These are phyloP conservation scores for Mycena leptocephala DNA, from an alignment of 768 basidiomycete species.

Conservation along the genomic window DNA sequence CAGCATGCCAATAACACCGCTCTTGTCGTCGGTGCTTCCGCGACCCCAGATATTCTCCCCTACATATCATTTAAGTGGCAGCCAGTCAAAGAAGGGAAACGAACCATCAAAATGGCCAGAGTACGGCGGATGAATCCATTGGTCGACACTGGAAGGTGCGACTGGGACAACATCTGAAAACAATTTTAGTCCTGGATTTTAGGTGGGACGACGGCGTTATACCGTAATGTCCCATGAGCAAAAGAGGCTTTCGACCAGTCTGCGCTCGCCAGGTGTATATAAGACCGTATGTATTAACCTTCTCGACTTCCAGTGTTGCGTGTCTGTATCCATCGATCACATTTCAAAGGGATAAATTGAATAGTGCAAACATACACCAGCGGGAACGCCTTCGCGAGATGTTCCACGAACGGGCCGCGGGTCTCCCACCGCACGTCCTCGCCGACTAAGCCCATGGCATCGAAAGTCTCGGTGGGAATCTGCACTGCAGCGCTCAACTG, in stretches of 20 bases:
- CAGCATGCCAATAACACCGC: conserved; percentile 78
- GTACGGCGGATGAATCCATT: conserved; percentile 77
- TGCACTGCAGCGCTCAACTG: conserved; percentile 53
- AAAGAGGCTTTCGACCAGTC: conserved; percentile 68
- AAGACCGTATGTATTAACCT: conserved; percentile 74
- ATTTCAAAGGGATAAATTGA: neutral
- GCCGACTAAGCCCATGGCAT: conserved; percentile 62
- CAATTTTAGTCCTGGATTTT: neutral
- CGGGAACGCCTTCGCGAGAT: conserved; percentile 66
- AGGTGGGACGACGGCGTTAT: neutral
- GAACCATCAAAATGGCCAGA: conserved; percentile 74
- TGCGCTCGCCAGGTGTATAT: conserved; percentile 73
- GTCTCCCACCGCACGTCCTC: conserved; percentile 62
- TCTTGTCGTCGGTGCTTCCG: conserved; percentile 84
- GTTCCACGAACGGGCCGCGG: conserved; percentile 55
- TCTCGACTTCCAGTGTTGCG: conserved; percentile 30
- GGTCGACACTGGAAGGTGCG: conserved; percentile 64
- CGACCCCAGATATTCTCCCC: conserved; percentile 81
- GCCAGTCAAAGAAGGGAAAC: neutral
- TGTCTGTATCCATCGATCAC: neutral
- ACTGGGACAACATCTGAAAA: conserved; percentile 71
- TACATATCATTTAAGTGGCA: conserved; percentile 18
- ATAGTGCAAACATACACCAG: conserved; percentile 56
- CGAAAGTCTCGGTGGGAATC: conserved; percentile 64
- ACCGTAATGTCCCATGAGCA: conserved; percentile 71